These are phyloP conservation scores for Oleoguttula mirabilis DNA, from an alignment of 495 filamentous ascomycete species.

Conservation along the genomic window DNA sequence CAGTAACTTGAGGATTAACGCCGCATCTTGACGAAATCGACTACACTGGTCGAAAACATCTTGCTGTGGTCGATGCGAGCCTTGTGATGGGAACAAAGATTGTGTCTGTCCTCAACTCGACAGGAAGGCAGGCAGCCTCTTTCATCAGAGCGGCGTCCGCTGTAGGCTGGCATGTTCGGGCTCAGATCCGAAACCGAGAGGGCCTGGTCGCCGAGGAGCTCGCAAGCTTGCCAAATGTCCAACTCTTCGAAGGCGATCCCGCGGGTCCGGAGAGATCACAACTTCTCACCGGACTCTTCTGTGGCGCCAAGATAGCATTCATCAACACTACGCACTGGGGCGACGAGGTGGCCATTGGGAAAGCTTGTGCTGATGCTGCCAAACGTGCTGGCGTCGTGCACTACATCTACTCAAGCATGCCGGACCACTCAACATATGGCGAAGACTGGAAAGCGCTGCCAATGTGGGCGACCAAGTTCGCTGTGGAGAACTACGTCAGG, in stretches of 20 bases:
- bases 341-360: conserved; percentile 80
- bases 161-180: conserved; percentile 79
- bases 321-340: conserved; percentile 98
- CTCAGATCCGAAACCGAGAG: conserved; percentile 72
- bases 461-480: conserved; percentile 83
- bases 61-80: too few species aligned
- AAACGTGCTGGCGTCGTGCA: conserved; percentile 75
- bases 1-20: too few species aligned
- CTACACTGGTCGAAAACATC: too few species aligned
- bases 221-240: conserved; percentile 66
- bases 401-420: conserved; percentile 94
- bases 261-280: conserved; percentile 41
- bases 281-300: conserved; percentile 68
- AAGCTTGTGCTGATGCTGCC: conserved; percentile 77
- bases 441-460: conserved; percentile 70
- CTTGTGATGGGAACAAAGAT: conserved; percentile 51
- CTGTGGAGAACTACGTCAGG: conserved; percentile 80
- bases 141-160: conserved; percentile 85
- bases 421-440: conserved; percentile 69
- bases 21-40: too few species aligned
- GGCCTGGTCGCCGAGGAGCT: conserved; percentile 78
- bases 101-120: conserved; percentile 78
- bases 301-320: conserved; percentile 75
- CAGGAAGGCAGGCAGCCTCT: conserved; percentile 84
- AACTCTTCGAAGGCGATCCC: conserved; percentile 68